Base-by-base conservation (phyloP, 129 eudicot species). In the Flaveria bidentis region DNA sequence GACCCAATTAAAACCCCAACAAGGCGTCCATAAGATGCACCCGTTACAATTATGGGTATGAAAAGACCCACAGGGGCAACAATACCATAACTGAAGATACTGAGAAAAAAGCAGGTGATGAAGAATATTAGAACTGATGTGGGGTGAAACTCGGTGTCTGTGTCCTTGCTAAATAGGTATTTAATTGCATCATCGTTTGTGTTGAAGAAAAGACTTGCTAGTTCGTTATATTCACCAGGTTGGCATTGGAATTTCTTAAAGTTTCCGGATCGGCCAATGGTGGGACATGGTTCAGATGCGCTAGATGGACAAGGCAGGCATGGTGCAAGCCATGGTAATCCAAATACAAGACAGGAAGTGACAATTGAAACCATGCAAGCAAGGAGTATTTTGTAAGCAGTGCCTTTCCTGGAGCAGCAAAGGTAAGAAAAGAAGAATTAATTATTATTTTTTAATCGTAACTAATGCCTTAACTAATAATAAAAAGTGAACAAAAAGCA, bases 121-220 rank as follows among this genome's bases (percentile, higher is more conserved):
- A 94, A 94, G 87, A 91, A 94, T 14, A 84, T 79, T 42, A 94
- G 80, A 72, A 94, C 81, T 9, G 98, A 84, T 36, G 81, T 49
- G 2, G 51, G 78, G 33, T 88, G 93, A 67, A 94, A 94, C 86
- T 91, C 96, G 8, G 89, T 20, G 74, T 88, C 92, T 2, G 94
- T 89, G 81, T 76, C 73, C 71, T 86, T 86, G 83, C 98, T 91
- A 72, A 91, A 94, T 2, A 94, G 83, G 82, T 91, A 91, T 64
- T 87, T 87, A 28, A 94, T 94, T 22, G 98, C 97, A 69, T 94
- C 98, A 55, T 94, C 98, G 17, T 88, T 91, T 23, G 98, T 91
- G 87, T 94, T 94, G 83, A 94, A 91, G 64, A 94, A 88, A 12
- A 94, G 91, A 80, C 94, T 87, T 58, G 98, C 97, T 30, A 92